Conservation (phyloP, 148 eudicot species). For the Dysphania ambrosioides region DNA sequence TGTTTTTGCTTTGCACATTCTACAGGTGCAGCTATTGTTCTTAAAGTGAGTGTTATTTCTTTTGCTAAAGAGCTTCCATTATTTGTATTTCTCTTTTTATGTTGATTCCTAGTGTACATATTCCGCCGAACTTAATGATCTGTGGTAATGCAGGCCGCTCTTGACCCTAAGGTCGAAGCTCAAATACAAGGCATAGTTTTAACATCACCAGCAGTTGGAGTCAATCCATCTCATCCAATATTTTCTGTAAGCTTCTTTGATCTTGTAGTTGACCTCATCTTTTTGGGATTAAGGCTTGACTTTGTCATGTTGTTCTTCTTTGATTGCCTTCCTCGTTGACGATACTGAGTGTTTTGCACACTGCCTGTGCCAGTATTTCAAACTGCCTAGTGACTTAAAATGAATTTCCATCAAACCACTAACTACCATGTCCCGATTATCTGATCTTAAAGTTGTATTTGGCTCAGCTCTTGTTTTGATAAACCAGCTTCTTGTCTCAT, state of each 20-base stretch:
- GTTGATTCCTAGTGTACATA: not conserved
- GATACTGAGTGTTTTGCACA: no score
- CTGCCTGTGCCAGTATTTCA: no score
- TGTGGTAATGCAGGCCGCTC: conserved; percentile 45
- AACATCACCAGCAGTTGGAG: conserved; percentile 83
- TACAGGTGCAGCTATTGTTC: conserved; percentile 78
- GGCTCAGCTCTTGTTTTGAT: no score
- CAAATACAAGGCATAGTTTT: conserved; percentile 54
- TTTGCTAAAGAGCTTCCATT: not conserved
- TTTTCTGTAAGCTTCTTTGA: conserved; percentile 48
- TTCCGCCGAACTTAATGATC: not conserved
- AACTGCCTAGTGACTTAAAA: not conserved
- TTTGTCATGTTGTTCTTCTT: not conserved
- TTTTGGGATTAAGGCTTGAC: no score
- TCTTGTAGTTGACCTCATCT: not conserved
- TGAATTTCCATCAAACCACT: not conserved
- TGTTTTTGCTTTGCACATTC: conserved; percentile 92
- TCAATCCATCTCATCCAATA: conserved; percentile 73
- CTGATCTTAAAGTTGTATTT: no score
- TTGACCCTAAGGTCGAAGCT: conserved; percentile 55
- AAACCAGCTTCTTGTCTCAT: no score
- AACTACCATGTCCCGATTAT: not conserved
- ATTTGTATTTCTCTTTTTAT: not conserved
- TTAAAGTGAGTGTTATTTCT: conserved; percentile 28
- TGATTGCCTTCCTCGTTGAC: no score